These are phyloP conservation scores for Dactylonectria estremocensis DNA, from an alignment of 2,329 filamentous ascomycete species.

Conservation along the genomic window DNA sequence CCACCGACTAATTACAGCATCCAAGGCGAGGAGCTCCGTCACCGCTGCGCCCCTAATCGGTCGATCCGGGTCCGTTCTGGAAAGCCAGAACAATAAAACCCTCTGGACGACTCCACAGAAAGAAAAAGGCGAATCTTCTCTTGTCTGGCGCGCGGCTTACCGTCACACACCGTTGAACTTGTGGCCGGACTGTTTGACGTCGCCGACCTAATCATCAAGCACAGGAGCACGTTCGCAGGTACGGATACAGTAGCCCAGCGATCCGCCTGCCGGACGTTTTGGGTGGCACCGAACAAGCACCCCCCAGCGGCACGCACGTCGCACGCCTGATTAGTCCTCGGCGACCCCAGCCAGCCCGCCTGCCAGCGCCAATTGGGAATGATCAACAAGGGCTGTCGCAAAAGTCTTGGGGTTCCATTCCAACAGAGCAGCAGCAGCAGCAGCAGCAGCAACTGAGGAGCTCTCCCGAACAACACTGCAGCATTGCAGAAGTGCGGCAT, in stretches of 20 bases:
- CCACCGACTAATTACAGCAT: constrained; percentile 18
- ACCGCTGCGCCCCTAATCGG: constrained; percentile 23
- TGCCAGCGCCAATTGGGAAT: constrained; percentile 42
- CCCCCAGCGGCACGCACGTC: constrained; percentile 12
- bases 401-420: constrained; percentile 44
- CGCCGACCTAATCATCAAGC: constrained; percentile 2
- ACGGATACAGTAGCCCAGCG: neutral
- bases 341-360: constrained; percentile 3
- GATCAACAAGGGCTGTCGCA: constrained; percentile 44
- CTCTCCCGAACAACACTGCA: constrained; percentile 31
- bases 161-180: constrained; percentile 15
- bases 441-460: constrained; percentile 1
- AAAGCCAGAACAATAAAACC: neutral
- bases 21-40: constrained; percentile 21
- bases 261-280: constrained; percentile 31
- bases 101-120: constrained; percentile 13
- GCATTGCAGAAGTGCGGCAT: constrained; percentile 40
- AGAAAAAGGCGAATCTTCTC: constrained; percentile 12
- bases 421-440: constrained; percentile 25
- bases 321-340: constrained; percentile 11
- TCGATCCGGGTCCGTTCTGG: constrained; percentile 19
- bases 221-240: constrained; percentile 12
- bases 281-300: constrained; percentile 23
- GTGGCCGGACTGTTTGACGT: constrained; percentile 12
- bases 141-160: constrained; percentile 30